These are phyloP conservation scores for Suillus placidus DNA, from an alignment of 768 basidiomycete species.

Conservation along the genomic window DNA sequence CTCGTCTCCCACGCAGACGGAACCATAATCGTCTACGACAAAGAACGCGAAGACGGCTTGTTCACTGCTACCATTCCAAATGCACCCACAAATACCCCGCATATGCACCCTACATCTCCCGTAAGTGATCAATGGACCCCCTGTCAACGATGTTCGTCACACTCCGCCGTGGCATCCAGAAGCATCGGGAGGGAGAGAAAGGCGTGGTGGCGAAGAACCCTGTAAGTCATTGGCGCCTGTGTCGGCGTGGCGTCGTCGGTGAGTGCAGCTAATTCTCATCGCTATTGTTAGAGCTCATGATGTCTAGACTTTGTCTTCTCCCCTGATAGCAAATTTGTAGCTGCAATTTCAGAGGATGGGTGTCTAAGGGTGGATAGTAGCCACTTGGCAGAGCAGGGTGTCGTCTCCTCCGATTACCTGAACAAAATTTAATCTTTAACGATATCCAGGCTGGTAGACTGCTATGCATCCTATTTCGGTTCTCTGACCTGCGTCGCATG, in stretches of 20 bases:
- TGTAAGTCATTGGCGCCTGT: slow-evolving; percentile 48
- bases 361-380: slow-evolving; percentile 88
- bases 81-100: slow-evolving; percentile 31
- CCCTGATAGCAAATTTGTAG: slow-evolving; percentile 89
- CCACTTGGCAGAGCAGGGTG: slow-evolving; percentile 83
- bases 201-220: slow-evolving; percentile 82
- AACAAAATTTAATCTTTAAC: neutral
- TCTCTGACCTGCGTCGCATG: slow-evolving; percentile 87
- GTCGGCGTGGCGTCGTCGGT: slow-evolving; percentile 71
- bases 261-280: neutral
- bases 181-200: slow-evolving; percentile 54
- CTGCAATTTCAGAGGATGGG: slow-evolving; percentile 91
- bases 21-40: slow-evolving; percentile 87
- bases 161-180: slow-evolving; percentile 82
- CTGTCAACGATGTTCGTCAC: slow-evolving; percentile 63
- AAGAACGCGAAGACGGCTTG: slow-evolving; percentile 83
- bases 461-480: slow-evolving; percentile 95
- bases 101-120: slow-evolving; percentile 27
- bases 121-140: slow-evolving; percentile 66
- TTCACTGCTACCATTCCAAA: slow-evolving; percentile 67
- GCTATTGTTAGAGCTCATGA: slow-evolving; percentile 6
- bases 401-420: slow-evolving; percentile 13
- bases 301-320: slow-evolving; percentile 85
- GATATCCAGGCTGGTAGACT: slow-evolving; percentile 81
- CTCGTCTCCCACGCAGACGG: slow-evolving; percentile 89